Conservation (phyloP, 306 rosid genomes). For the Erythrophleum fordii region DNA sequence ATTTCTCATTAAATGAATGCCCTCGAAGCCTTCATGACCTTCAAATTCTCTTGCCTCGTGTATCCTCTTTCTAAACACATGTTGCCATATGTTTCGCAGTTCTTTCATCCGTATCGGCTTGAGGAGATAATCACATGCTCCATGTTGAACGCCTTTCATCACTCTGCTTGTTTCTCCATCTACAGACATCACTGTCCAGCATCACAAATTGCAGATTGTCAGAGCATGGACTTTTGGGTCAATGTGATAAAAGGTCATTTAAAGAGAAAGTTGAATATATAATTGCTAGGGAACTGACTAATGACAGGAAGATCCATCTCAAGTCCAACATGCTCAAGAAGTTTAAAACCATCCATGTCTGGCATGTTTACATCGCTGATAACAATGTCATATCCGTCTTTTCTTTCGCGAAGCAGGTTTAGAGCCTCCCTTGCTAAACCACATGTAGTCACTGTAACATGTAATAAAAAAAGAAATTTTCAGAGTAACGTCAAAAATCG, state of each 20-base stretch:
- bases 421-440: constrained; percentile 84
- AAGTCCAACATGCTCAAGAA: constrained; percentile 97
- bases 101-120: constrained; percentile 99
- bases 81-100: constrained; percentile 94
- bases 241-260: constrained; percentile 37
- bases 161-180: constrained; percentile 98
- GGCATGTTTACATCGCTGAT: constrained; percentile 99
- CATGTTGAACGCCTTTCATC: constrained; percentile 99
- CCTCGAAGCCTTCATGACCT: constrained; percentile 69
- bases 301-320: constrained; percentile 99
- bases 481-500: constrained; percentile 22
- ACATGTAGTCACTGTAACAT: constrained; percentile 87
- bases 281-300: constrained; percentile 71
- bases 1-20: constrained; percentile 61
- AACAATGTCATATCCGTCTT: constrained; percentile 91
- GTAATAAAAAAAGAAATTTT: constrained; percentile 13
- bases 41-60: constrained; percentile 89
- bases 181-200: constrained; percentile 93
- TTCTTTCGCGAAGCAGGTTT: constrained; percentile 80
- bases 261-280: constrained; percentile 42
- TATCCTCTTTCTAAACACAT: constrained; percentile 86
- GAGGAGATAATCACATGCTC: constrained; percentile 97
- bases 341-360: constrained; percentile 99
- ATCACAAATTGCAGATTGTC: constrained; percentile 49
- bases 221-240: constrained; percentile 44